Percentiles rank a stretch among this genome's conserved stretches.
phyloP scores from a whole-genome alignment of 2,329 filamentous ascomycete genomes.

The Gnomoniopsis smithogilvyi region DNA sequence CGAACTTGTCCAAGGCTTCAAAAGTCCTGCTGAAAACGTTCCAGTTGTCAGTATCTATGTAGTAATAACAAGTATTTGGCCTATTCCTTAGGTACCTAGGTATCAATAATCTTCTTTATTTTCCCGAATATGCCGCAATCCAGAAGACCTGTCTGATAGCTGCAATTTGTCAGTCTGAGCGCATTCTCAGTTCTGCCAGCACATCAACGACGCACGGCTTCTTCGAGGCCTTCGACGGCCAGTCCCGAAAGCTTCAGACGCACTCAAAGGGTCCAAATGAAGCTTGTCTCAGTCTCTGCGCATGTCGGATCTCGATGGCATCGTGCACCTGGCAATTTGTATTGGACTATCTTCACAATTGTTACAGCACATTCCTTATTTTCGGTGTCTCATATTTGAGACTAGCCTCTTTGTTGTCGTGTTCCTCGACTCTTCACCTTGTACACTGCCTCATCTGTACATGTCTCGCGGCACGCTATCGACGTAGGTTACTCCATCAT shows the following conservation, averaged over 20 bases:
- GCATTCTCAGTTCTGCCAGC: neutral
- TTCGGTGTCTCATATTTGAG: neutral
- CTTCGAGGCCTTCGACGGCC: neutral
- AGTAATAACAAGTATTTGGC: too few species aligned
- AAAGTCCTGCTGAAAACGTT: too few species aligned
- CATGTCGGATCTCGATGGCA: neutral
- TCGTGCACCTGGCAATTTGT: neutral
- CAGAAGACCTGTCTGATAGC: neutral
- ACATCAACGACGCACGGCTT: neutral
- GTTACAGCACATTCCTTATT: neutral
- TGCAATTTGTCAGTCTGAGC: neutral
- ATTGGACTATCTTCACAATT: neutral
- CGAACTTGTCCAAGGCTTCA: too few species aligned
- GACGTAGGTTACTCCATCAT: slow-evolving; percentile 32
- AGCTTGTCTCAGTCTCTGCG: neutral
- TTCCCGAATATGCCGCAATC: too few species aligned
- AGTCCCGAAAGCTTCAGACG: neutral
- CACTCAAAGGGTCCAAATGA: neutral
- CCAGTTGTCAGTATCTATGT: too few species aligned
- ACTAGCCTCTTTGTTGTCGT: neutral
- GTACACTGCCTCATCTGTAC: slow-evolving; percentile 7
- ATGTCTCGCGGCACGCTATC: slow-evolving; percentile 11
- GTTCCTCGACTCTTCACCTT: neutral
- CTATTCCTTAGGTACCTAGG: too few species aligned
- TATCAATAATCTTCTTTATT: too few species aligned